phyloP scores from a whole-genome alignment of 202 grass and related monocot genomes.

The Musa balbisiana region DNA sequence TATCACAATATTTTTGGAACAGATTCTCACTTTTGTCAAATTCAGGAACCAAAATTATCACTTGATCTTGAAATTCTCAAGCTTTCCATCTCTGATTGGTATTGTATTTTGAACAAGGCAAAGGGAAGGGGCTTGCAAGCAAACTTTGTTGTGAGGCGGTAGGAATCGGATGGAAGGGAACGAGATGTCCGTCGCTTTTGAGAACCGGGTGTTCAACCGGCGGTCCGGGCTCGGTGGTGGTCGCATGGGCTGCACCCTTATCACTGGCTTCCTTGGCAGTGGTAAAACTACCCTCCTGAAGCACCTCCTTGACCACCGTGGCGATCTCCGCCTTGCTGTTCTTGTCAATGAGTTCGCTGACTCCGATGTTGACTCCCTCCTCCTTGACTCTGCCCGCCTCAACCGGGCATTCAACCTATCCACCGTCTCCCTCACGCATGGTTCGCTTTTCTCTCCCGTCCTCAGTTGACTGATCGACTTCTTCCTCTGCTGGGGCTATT shows the following conservation, averaged over 20 bases:
- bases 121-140: too few relatives aligned
- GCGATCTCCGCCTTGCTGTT: conserved; percentile 11
- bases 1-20: background rate
- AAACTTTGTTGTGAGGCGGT: too few relatives aligned
- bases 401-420: conserved; percentile 13
- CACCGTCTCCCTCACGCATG: conserved; percentile 17
- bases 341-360: conserved; percentile 19
- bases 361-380: conserved; percentile 16
- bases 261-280: conserved; percentile 18
- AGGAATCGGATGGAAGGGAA: conserved; percentile 8
- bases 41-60: background rate
- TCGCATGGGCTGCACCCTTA: conserved; percentile 15
- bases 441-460: background rate
- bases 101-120: too few relatives aligned
- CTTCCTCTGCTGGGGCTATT: too few relatives aligned
- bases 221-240: conserved; percentile 12
- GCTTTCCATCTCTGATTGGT: background rate
- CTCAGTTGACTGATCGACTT: background rate
- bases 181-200: background rate
- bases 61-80: background rate
- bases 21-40: background rate
- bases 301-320: conserved; percentile 14
- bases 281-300: conserved; percentile 13
- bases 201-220: conserved; percentile 20
- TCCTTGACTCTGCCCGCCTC: conserved; percentile 14